Percentiles rank a stretch among this genome's conserved stretches.
These are phyloP conservation scores for Globisporangium abappressorium DNA, from an alignment of 352 stramenopile species.

Conservation along the genomic window DNA sequence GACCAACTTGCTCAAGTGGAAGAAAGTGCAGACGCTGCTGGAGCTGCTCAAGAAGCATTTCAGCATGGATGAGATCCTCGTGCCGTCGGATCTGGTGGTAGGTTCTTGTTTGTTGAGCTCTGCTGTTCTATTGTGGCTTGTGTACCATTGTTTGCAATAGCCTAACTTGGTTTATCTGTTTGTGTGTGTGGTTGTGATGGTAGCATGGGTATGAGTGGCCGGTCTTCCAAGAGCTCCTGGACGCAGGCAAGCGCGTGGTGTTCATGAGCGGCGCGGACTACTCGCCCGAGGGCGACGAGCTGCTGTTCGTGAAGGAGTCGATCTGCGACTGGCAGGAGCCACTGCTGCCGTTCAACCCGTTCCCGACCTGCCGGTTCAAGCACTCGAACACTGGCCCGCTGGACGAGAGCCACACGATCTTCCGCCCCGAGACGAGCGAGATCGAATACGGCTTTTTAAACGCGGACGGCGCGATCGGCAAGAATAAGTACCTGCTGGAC, in stretches of 20 bases:
- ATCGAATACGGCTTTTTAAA: conserved; percentile 85
- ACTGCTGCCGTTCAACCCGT: conserved; percentile 51
- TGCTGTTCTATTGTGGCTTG: too few relatives aligned
- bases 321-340: conserved; percentile 83
- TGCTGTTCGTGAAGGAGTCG: conserved; percentile 73
- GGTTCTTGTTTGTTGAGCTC: conserved; percentile 3
- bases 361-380: conserved; percentile 57
- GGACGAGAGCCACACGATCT: conserved; percentile 53
- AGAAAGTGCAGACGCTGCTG: conserved; percentile 69
- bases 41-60: conserved; percentile 70
- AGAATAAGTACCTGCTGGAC: conserved; percentile 65
- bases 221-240: conserved; percentile 58
- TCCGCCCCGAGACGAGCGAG: conserved; percentile 81
- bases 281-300: conserved; percentile 46
- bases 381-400: conserved; percentile 38
- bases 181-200: not conserved
- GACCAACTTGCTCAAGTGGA: conserved; percentile 66
- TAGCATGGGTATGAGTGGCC: conserved; percentile 58
- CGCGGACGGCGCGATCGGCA: conserved; percentile 63
- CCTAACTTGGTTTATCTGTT: not conserved
- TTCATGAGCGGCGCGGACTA: conserved; percentile 83
- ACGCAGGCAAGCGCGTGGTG: conserved; percentile 60
- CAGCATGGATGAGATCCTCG: conserved; percentile 52
- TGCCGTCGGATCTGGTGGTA: conserved; percentile 58
- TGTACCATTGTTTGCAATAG: not conserved